Evolutionary conservation across 2,329 filamentous ascomycete species (phyloP).

Genomic region (Pochonia chlamydosporia): DNA sequence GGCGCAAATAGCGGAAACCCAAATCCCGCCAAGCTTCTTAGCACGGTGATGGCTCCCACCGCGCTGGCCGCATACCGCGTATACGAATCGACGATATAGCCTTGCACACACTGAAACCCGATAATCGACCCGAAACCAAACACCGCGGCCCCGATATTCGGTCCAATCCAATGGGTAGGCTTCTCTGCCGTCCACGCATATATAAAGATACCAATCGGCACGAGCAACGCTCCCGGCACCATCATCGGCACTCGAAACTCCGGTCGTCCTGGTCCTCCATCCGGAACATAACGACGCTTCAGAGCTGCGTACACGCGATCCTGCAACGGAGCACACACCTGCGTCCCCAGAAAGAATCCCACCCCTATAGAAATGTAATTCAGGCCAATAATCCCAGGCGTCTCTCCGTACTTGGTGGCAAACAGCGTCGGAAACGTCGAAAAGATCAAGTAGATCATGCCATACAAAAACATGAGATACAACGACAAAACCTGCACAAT

Average conservation of each 20-base stretch:
- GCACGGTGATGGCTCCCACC: slow-evolving; percentile 36
- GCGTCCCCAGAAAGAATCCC: slow-evolving; percentile 24
- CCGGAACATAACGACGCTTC: slow-evolving; percentile 31
- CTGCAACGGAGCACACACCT: slow-evolving; percentile 35
- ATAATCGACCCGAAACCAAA: slow-evolving; percentile 33
- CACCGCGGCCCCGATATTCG: slow-evolving; percentile 36
- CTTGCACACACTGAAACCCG: slow-evolving; percentile 39
- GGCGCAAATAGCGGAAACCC: slow-evolving; percentile 47
- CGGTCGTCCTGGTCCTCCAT: slow-evolving; percentile 28
- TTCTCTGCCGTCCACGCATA: slow-evolving; percentile 41
- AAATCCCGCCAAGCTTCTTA: slow-evolving; percentile 43
- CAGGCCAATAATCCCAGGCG: slow-evolving; percentile 37
- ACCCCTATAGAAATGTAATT: slow-evolving; percentile 24
- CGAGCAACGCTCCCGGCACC: slow-evolving; percentile 31
- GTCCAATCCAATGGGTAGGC: slow-evolving; percentile 38
- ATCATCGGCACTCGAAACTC: slow-evolving; percentile 39
- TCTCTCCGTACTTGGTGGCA: slow-evolving; percentile 51
- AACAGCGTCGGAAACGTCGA: slow-evolving; percentile 50
- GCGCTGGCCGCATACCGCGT: slow-evolving; percentile 40
- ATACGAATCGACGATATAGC: slow-evolving; percentile 42
- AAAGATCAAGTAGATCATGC: slow-evolving; percentile 51
- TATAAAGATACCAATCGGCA: slow-evolving; percentile 37
- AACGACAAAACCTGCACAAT: slow-evolving; percentile 62
- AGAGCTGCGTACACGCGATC: slow-evolving; percentile 40
- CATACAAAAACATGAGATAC: slow-evolving; percentile 61